Evolutionary conservation across 2,329 filamentous ascomycete species (phyloP), one percentile per base, ranked within the genome.

Genomic region (Orbilia oligospora): DNA sequence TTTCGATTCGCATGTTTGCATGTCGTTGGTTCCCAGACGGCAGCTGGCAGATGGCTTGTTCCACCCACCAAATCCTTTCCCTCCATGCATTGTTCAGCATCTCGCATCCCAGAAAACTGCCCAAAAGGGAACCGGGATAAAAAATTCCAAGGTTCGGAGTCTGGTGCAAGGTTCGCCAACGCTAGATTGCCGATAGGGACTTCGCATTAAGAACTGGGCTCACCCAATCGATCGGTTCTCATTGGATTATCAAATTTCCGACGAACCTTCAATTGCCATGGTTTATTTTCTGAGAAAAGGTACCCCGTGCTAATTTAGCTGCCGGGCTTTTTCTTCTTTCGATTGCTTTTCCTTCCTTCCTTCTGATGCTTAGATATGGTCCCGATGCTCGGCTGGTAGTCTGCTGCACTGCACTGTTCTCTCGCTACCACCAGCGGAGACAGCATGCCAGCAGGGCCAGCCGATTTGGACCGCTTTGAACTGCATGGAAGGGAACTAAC

Each of bases 141-240:
- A 78, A 69, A 72, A 78, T 58, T 49, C 75, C 75, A 78, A 68
- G 63, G 63, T 72, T 78, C 75, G 75, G 46, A 49, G 46, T 51
- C 48, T 51, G 48, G 48, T 51, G 48, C 48, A 51, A 51, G 48
- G 63, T 72, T 78, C 75, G 75, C 75, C 63, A 72, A 78, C 75
- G 75, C 75, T 78, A 78, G 75, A 78, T 78, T 78, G 75, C 75
- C 75, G 75, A 78, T 78, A 72, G 75, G 67, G 46, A 78, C 63
- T 78, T 78, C 55, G 68, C 73, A 71, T 71, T 58, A 71, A 30
- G 44, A 68, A 51, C 73, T 77, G 73, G 73, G 73, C 53, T 77
- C 68, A 71, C 73, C 75, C 75, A 78, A 78, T 78, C 75, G 68
- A 64, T 78, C 75, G 75, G 75, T 72, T 78, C 75, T 63, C 33